Percentiles rank a stretch among this genome's conserved stretches.
Conservation (phyloP, 2,329 filamentous ascomycete genomes). For the Pseudogymnoascus sp. region DNA sequence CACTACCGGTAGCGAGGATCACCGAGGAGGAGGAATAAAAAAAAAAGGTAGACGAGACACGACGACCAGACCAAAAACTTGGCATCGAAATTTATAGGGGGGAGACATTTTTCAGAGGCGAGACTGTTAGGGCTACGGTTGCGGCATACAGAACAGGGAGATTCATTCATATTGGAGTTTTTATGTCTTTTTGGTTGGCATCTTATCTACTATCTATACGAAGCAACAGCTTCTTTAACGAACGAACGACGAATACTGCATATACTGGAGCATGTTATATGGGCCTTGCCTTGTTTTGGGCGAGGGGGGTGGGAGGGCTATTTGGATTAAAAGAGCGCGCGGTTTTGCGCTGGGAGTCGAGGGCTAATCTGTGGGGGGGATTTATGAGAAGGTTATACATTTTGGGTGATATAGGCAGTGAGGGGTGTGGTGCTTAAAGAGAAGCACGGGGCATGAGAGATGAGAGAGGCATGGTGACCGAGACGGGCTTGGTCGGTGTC, state of each 20-base stretch:
- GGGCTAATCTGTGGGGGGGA: neutral
- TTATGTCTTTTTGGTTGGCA: neutral
- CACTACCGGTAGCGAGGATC: slow-evolving; percentile 37
- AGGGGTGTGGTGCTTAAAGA: neutral
- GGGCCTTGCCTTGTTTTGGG: neutral
- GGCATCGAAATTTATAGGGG: neutral
- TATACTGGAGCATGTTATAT: slow-evolving; percentile 4
- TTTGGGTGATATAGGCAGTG: neutral
- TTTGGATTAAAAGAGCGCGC: neutral
- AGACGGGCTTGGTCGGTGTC: neutral
- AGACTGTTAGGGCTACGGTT: neutral
- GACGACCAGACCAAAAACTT: slow-evolving; percentile 6
- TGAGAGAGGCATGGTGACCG: neutral
- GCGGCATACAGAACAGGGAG: neutral
- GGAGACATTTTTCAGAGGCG: neutral
- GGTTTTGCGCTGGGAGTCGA: neutral
- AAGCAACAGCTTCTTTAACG: neutral
- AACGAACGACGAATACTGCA: neutral
- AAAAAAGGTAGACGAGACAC: slow-evolving; percentile 14
- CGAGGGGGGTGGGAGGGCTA: neutral
- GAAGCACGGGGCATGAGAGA: neutral
- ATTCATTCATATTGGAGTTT: slow-evolving; percentile 3
- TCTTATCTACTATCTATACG: neutral
- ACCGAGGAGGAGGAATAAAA: slow-evolving; percentile 26
- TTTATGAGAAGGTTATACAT: neutral